Evolutionary conservation across 306 rosid genomes (phyloP).

Genomic region (Dalbergia cochinchinensis): DNA sequence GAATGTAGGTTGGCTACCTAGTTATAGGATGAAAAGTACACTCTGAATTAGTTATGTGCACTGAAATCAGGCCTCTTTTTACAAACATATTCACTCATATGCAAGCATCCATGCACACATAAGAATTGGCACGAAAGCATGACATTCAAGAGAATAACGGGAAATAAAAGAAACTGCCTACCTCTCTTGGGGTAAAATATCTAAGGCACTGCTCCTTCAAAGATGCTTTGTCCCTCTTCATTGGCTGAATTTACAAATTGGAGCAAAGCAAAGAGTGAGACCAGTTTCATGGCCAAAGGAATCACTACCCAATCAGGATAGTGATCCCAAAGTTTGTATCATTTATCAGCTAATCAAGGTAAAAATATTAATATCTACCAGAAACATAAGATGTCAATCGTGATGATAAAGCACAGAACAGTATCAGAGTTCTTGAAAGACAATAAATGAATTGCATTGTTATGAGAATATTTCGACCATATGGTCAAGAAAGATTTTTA

Average conservation of each 20-base stretch:
- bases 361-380: constrained; percentile 20
- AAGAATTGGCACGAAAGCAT: constrained; percentile 9
- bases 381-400: neutral
- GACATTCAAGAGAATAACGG: constrained; percentile 33
- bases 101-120: constrained; percentile 21
- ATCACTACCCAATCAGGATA: neutral
- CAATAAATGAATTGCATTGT: constrained; percentile 11
- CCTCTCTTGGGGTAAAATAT: constrained; percentile 94
- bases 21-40: constrained; percentile 20
- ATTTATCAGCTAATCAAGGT: constrained; percentile 32
- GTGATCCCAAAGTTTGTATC: constrained; percentile 18
- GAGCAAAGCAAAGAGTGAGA: constrained; percentile 21
- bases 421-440: constrained; percentile 15
- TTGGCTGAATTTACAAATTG: constrained; percentile 60
- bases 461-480: constrained; percentile 16
- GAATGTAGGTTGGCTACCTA: constrained; percentile 94
- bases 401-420: constrained; percentile 27
- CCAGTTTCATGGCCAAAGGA: neutral
- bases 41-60: constrained; percentile 40
- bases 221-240: constrained; percentile 73
- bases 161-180: constrained; percentile 43
- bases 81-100: neutral
- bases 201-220: constrained; percentile 80
- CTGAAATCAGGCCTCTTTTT: constrained; percentile 28
- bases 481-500: constrained; percentile 1